These are phyloP conservation scores for Trichoderma sp. DNA, from an alignment of 2,329 filamentous ascomycete species.

Conservation along the genomic window DNA sequence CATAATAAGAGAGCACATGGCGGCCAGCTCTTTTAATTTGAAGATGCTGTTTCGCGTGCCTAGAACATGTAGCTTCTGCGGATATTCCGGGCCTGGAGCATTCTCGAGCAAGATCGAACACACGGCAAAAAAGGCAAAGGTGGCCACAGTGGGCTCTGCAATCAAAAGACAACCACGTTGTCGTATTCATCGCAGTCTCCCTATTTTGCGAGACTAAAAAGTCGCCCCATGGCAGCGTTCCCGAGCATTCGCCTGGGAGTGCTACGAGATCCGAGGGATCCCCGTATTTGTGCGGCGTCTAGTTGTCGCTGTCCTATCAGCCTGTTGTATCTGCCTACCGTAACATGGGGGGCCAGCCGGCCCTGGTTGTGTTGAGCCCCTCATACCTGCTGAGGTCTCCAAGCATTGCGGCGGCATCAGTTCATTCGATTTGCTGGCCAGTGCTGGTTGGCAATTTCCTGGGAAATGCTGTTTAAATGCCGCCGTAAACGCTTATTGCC, in stretches of 20 bases:
- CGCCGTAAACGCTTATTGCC: not conserved
- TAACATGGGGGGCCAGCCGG: conserved; percentile 9
- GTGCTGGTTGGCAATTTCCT: not conserved
- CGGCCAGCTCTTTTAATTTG: not conserved
- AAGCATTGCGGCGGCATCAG: not conserved
- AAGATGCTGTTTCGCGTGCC: not conserved
- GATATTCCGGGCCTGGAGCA: not conserved
- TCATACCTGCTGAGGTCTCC: conserved; percentile 10
- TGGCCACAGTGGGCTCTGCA: not conserved
- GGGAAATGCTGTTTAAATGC: not conserved
- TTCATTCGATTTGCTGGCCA: not conserved
- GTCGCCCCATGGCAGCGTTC: not conserved
- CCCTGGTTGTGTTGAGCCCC: conserved; percentile 17
- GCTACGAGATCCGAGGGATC: not conserved
- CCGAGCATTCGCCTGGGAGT: not conserved
- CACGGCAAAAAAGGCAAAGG: conserved; percentile 16
- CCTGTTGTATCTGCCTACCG: not conserved
- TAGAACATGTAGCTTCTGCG: not conserved
- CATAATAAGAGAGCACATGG: not conserved
- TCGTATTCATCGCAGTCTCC: not conserved
- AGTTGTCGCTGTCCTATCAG: conserved; percentile 7
- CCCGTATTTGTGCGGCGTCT: not conserved
- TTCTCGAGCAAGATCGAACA: not conserved
- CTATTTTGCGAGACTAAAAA: not conserved
- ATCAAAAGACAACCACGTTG: not conserved